Percentiles rank a stretch among this genome's conserved stretches.
Conservation (phyloP, 371 early-diverging fungal genomes). For the Lichtheimia corymbifera region DNA sequence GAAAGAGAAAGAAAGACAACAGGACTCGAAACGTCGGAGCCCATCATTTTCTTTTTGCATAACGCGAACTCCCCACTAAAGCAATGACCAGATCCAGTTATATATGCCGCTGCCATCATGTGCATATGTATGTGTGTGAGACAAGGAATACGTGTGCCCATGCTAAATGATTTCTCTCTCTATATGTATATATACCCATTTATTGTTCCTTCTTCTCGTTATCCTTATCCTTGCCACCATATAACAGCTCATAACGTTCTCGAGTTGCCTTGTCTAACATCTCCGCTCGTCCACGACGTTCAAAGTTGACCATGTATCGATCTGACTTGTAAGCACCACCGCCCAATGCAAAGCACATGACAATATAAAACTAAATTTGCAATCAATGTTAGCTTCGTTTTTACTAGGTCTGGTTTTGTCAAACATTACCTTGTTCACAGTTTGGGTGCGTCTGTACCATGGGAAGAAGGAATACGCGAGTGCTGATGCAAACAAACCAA, state of each 20-base stretch:
- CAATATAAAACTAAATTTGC: constrained; percentile 46
- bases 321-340: constrained; percentile 55
- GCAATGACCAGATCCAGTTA: too few relatives aligned
- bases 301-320: constrained; percentile 55
- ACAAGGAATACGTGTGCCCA: too few relatives aligned
- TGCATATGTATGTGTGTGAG: too few relatives aligned
- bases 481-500: constrained; percentile 49
- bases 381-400: neutral
- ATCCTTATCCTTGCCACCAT: constrained; percentile 30
- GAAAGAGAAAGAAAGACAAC: constrained; percentile 15
- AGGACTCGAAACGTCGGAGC: neutral
- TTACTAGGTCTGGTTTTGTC: neutral
- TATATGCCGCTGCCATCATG: too few relatives aligned
- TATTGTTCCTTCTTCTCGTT: constrained; percentile 4
- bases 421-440: constrained; percentile 49
- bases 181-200: neutral
- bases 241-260: constrained; percentile 44
- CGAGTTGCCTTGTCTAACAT: constrained; percentile 43
- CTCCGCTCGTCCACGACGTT: constrained; percentile 52
- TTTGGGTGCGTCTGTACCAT: constrained; percentile 48
- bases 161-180: too few relatives aligned
- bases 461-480: constrained; percentile 45
- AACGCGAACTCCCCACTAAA: neutral
- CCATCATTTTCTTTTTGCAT: neutral
- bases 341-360: constrained; percentile 54